These are phyloP conservation scores for Fusarium sp. DNA, from an alignment of 2,329 filamentous ascomycete species.

Conservation along the genomic window DNA sequence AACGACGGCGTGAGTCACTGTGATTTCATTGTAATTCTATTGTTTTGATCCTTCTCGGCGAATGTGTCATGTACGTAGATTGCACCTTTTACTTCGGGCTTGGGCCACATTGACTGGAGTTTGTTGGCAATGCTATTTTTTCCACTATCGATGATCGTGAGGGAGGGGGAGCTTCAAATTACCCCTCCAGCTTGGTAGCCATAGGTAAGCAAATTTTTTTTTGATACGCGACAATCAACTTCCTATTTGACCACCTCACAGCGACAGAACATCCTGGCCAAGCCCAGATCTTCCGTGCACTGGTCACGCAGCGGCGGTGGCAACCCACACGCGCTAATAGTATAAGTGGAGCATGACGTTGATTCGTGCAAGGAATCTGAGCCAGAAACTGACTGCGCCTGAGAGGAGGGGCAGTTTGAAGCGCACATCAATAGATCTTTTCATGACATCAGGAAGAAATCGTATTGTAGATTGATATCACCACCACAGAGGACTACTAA, in stretches of 20 bases:
- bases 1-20: constrained; percentile 48
- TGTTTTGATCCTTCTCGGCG: neutral
- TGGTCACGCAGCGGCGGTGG: constrained; percentile 45
- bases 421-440: neutral
- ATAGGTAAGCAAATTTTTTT: neutral
- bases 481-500: neutral
- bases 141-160: constrained; percentile 31
- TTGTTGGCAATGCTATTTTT: constrained; percentile 5
- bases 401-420: constrained; percentile 33
- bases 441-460: constrained; percentile 13
- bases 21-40: neutral
- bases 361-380: constrained; percentile 43
- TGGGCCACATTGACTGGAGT: constrained; percentile 1
- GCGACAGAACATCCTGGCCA: constrained; percentile 41
- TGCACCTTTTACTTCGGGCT: neutral
- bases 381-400: constrained; percentile 41
- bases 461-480: neutral
- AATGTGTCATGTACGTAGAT: constrained; percentile 4
- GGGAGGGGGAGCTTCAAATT: constrained; percentile 40
- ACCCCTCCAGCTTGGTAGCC: constrained; percentile 37
- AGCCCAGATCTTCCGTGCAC: constrained; percentile 28
- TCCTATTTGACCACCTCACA: constrained; percentile 34
- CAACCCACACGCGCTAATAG: constrained; percentile 37
- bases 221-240: constrained; percentile 36
- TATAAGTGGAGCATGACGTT: constrained; percentile 51